A percentile compares a stretch with the other conserved stretches of the same genome.
phyloP scores from a whole-genome alignment of 2,329 filamentous ascomycete species.

The Periconia macrospinosa region DNA sequence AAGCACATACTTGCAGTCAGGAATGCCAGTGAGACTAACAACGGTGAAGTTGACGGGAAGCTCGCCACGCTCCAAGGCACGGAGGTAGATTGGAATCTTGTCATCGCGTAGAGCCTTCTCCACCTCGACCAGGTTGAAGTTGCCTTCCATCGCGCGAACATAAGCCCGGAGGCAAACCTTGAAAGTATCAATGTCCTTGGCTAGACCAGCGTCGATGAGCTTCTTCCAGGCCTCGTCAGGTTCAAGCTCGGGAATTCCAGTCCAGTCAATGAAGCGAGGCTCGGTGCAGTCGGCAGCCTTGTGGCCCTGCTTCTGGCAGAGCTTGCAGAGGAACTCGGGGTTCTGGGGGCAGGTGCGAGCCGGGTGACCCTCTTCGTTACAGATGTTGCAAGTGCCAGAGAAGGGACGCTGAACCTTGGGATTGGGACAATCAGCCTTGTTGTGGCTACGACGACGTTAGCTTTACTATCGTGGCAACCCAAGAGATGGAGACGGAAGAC shows the following conservation, averaged over 20 bases:
- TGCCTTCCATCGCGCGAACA: slow-evolving; percentile 44
- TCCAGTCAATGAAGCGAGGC: slow-evolving; percentile 37
- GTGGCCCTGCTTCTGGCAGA: slow-evolving; percentile 55
- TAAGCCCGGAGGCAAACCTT: slow-evolving; percentile 52
- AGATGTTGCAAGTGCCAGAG: slow-evolving; percentile 63
- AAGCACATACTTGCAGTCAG: slow-evolving; percentile 66
- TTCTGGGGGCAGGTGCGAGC: slow-evolving; percentile 65
- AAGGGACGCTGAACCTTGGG: slow-evolving; percentile 55
- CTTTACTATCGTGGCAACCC: no score
- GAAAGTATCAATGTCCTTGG: slow-evolving; percentile 55
- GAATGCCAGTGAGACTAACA: slow-evolving; percentile 57
- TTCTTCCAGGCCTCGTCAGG: slow-evolving; percentile 54
- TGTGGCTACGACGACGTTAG: slow-evolving; percentile 46
- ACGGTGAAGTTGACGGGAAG: slow-evolving; percentile 50
- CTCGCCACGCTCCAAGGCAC: slow-evolving; percentile 51
- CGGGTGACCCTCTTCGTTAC: slow-evolving; percentile 57
- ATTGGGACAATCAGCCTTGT: slow-evolving; percentile 64
- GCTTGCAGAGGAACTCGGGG: slow-evolving; percentile 53
- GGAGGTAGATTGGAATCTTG: slow-evolving; percentile 52
- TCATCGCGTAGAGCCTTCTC: slow-evolving; percentile 56
- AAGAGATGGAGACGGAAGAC: not conserved
- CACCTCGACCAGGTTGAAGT: slow-evolving; percentile 50
- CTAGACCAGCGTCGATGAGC: slow-evolving; percentile 52
- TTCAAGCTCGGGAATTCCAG: slow-evolving; percentile 49
- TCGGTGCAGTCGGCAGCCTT: slow-evolving; percentile 51